These are phyloP conservation scores for Wickerhamomyces canadensis DNA, from an alignment of 805 yeast species.

Conservation along the genomic window DNA sequence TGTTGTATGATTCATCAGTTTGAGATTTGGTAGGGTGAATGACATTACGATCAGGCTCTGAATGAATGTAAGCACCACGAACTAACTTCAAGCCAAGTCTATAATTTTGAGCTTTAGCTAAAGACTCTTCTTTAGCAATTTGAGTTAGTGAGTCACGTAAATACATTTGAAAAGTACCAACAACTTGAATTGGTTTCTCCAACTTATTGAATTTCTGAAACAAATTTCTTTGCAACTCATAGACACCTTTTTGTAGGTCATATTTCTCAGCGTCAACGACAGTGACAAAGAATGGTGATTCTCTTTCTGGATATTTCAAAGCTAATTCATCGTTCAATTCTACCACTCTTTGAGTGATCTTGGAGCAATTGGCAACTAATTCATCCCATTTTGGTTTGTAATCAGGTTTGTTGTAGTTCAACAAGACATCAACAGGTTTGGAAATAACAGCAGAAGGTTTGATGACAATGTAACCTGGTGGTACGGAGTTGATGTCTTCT, in stretches of 20 bases:
- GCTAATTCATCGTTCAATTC: slow-evolving; percentile 47
- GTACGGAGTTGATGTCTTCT: slow-evolving; percentile 56
- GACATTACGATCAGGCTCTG: slow-evolving; percentile 70
- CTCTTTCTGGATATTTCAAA: slow-evolving; percentile 53
- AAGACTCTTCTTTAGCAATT: slow-evolving; percentile 53
- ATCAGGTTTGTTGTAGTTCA: slow-evolving; percentile 51
- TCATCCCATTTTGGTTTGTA: slow-evolving; percentile 46
- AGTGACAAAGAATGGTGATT: slow-evolving; percentile 66
- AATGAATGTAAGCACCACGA: slow-evolving; percentile 92
- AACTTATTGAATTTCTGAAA: slow-evolving; percentile 65
- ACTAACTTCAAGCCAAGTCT: slow-evolving; percentile 84
- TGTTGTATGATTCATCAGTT: slow-evolving; percentile 75
- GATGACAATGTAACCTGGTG: slow-evolving; percentile 89
- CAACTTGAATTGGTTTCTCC: slow-evolving; percentile 56
- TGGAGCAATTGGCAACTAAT: slow-evolving; percentile 61
- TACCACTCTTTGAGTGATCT: slow-evolving; percentile 52
- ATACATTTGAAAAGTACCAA: slow-evolving; percentile 93
- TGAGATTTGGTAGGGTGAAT: slow-evolving; percentile 73
- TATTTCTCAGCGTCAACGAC: slow-evolving; percentile 91
- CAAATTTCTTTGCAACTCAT: slow-evolving; percentile 78
- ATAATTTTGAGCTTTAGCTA: slow-evolving; percentile 58
- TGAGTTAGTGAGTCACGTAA: slow-evolving; percentile 63
- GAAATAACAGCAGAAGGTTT: slow-evolving; percentile 88
- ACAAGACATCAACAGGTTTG: slow-evolving; percentile 69
- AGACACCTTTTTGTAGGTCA: slow-evolving; percentile 86